Conservation (phyloP, 441 rosid genomes). For the Gossypium aridum region DNA sequence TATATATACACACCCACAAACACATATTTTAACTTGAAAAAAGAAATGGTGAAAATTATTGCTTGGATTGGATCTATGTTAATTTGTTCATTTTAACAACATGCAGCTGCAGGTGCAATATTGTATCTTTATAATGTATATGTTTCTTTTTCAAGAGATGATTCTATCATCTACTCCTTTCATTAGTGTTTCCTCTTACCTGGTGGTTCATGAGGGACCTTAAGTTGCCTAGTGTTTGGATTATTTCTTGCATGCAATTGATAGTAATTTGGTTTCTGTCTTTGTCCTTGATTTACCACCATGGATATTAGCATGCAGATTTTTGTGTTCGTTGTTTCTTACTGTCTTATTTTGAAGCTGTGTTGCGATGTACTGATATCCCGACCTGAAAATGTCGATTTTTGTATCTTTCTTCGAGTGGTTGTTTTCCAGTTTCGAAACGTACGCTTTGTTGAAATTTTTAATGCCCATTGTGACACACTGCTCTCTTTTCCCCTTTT, state of each 20-base stretch:
- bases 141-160: not conserved
- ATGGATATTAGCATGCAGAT: not conserved
- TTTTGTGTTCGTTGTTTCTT: not conserved
- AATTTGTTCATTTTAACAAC: not conserved
- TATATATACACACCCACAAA: not conserved
- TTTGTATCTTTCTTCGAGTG: too few relatives aligned
- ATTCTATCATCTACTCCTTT: not conserved
- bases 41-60: not conserved
- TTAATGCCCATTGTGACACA: not conserved
- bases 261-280: not conserved
- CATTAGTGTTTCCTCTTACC: not conserved
- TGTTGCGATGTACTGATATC: too few relatives aligned
- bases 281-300: not conserved
- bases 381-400: too few relatives aligned
- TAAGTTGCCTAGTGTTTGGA: not conserved
- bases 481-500: not conserved
- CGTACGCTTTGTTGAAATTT: too few relatives aligned
- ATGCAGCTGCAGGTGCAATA: not conserved
- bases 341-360: not conserved
- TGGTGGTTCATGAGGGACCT: not conserved
- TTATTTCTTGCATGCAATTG: conserved; percentile 5
- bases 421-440: too few relatives aligned
- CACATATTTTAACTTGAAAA: not conserved
- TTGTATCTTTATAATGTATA: not conserved
- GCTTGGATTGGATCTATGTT: not conserved